Base-by-base conservation (phyloP, 2,329 filamentous ascomycete species). In the Sporothrix pallida region DNA sequence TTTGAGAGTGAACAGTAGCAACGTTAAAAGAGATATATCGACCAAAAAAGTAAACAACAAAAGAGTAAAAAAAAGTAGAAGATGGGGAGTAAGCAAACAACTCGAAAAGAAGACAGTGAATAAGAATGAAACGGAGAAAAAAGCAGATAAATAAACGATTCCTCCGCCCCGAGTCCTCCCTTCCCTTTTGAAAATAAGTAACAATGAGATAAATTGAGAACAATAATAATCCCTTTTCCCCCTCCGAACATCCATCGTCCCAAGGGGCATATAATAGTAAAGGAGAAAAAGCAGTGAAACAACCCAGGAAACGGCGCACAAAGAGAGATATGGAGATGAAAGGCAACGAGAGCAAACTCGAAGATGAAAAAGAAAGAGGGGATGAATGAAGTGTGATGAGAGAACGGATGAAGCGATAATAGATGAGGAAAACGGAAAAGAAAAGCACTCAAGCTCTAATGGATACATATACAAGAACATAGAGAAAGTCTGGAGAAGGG, bases 371-470 rank as follows among this genome's bases (percentile, higher is more conserved):
- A 31, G 52, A 46, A 23, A 52, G 13, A n/a, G 46, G 58, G n/a
- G 12, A 52, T 48, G 17, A 69, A 37, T 6, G 31, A 37, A 37
- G 31, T 37, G 31, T 37, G 31, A 37, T 37, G 31, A 7, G 31
- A 37, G 31, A 58, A 71, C 2, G 26, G 12, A 52, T 68, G 10
- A 70, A 60, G 9, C 20, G n/a, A 20, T 9, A 50, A 9, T 58
- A 65, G 12, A 26, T 13, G 12, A 9, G 37, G 23, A 26, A 65
- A 73, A 17, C 31, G 31, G 42, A 20, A 67, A 1, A 42, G 56
- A 60, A 60, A 72, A 52, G 48, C 70, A 52, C 23, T 54, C 71
- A 44, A 62, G 63, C 71, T 72, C 71, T 72, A 72, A 60, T 69
- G 50, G 48, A 44, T 72, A 72, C 62, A 69, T 72, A 69, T 67